Conservation (phyloP, 331 rosid genomes). For the Ulmus americana region DNA sequence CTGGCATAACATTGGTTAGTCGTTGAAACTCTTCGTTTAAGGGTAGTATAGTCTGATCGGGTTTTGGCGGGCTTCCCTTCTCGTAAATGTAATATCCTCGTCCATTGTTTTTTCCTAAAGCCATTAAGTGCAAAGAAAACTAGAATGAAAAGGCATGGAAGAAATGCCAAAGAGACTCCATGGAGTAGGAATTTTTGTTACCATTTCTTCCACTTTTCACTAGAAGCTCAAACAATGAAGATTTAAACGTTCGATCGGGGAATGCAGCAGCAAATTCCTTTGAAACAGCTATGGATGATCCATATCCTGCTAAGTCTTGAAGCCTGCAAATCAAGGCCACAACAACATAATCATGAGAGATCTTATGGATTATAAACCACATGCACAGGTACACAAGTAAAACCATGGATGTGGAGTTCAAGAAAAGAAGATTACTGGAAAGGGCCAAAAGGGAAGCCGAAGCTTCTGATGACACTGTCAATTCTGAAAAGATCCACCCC, state of each 20-base stretch:
- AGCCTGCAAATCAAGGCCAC: slow-evolving; percentile 55
- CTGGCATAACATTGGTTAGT: slow-evolving; percentile 56
- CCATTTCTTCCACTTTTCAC: slow-evolving; percentile 80
- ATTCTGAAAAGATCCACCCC: slow-evolving; percentile 81
- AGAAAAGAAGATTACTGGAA: slow-evolving; percentile 68
- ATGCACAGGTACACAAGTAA: neutral
- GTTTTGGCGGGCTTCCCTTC: slow-evolving; percentile 81
- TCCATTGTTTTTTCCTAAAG: slow-evolving; percentile 83
- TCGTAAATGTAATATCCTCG: slow-evolving; percentile 73
- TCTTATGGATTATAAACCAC: neutral
- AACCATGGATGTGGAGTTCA: slow-evolving; percentile 8
- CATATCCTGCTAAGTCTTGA: slow-evolving; percentile 86
- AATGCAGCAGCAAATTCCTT: slow-evolving; percentile 58
- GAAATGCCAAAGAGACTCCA: neutral
- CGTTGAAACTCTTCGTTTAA: slow-evolving; percentile 66
- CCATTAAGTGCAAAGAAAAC: slow-evolving; percentile 13
- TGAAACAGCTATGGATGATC: slow-evolving; percentile 57
- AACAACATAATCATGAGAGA: neutral
- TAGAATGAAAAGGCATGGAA: slow-evolving; percentile 12
- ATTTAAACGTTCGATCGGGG: slow-evolving; percentile 51
- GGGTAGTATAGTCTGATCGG: slow-evolving; percentile 62
- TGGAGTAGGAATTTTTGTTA: slow-evolving; percentile 20
- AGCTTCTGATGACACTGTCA: slow-evolving; percentile 60
- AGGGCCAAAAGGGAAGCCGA: slow-evolving; percentile 94
- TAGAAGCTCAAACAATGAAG: slow-evolving; percentile 64